Conservation (phyloP, 2,329 filamentous ascomycete genomes). For the Aspergillus sp. region DNA sequence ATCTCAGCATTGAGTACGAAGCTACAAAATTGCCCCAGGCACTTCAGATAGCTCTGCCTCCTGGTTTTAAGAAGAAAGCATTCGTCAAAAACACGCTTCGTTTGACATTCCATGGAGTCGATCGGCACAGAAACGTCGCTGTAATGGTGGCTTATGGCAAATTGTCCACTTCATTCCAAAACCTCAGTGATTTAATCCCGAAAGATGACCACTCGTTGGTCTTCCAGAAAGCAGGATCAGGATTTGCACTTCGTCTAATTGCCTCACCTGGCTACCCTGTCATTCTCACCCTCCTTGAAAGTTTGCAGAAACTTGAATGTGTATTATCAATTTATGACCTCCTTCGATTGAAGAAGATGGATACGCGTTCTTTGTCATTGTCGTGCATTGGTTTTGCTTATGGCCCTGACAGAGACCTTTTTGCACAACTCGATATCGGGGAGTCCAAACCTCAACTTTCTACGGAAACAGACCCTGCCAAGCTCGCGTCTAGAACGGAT, state of each 20-base stretch:
- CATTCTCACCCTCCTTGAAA: slow-evolving; percentile 35
- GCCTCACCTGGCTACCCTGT: slow-evolving; percentile 36
- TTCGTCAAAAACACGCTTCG: slow-evolving; percentile 37
- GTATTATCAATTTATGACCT: slow-evolving; percentile 35
- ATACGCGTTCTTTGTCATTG: slow-evolving; percentile 33
- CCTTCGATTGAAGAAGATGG: slow-evolving; percentile 34
- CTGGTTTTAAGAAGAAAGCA: slow-evolving; percentile 24
- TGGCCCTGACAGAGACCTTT: slow-evolving; percentile 27
- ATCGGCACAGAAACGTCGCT: slow-evolving; percentile 30
- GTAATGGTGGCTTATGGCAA: slow-evolving; percentile 39
- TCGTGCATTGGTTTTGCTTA: slow-evolving; percentile 38
- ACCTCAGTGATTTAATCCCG: slow-evolving; percentile 25
- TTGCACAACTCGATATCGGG: slow-evolving; percentile 33
- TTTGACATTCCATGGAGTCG: slow-evolving; percentile 40
- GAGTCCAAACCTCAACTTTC: slow-evolving; percentile 21
- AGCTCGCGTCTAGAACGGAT: slow-evolving; percentile 22
- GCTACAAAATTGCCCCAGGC: slow-evolving; percentile 28
- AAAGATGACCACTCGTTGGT: slow-evolving; percentile 32
- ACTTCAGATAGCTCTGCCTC: slow-evolving; percentile 30
- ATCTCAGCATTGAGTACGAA: slow-evolving; percentile 36
- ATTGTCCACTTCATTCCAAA: slow-evolving; percentile 27
- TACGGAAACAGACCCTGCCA: slow-evolving; percentile 21
- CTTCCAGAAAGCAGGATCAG: slow-evolving; percentile 32
- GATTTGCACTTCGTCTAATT: slow-evolving; percentile 41
- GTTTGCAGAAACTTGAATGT: slow-evolving; percentile 40